Evolutionary conservation across 1,139 yeast species (phyloP), one percentile per base, ranked within the genome.

Genomic region (Pichia sp.): DNA sequence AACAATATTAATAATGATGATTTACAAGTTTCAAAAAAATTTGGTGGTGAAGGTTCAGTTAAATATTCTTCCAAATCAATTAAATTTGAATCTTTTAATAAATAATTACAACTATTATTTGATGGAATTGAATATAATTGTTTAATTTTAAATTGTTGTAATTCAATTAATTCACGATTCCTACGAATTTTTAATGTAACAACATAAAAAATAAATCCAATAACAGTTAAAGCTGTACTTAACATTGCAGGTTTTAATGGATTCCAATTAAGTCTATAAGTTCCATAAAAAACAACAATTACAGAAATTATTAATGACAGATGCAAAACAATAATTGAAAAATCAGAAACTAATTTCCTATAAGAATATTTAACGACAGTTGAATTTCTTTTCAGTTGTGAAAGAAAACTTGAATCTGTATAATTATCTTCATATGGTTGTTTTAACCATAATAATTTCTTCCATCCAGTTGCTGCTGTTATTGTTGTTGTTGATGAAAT

Each of bases 391-490:
- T 80, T 78, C 50, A 89, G 69, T 57, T 82, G 94, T 4, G 88
- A 77, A 15, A 88, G 65, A 57, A 91, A 91, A 8, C 89, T 75
- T 9, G 66, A 63, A 56, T 88, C 94, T 2, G 95, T 91, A 63
- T 86, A 86, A 61, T 88, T 91, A 60, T 91, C 98, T 0, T 95
- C 95, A 56, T 80, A 89, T 13, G 85, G 85, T 57, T 89, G 96
- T 46, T 74, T 73, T 33, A 84, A 73, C 80, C 95, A 91, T n/a
- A 91, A 70, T 34, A 88, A 73, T 56, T 93, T 85, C 53, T 82
- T 73, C 97, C 97, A 89, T 14, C 40, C 39, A 5, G 39, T 38
- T 24, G 29, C 16, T 9, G 8, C 14, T 22, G 20, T 13, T 8
- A 18, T n/a, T 1, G 28, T 5, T 19, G 37, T 3, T 19, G 30